Percentiles rank a stretch among this genome's conserved stretches.
phyloP scores from a whole-genome alignment of 257 asterid genomes.

The Jacaranda mimosifolia region DNA sequence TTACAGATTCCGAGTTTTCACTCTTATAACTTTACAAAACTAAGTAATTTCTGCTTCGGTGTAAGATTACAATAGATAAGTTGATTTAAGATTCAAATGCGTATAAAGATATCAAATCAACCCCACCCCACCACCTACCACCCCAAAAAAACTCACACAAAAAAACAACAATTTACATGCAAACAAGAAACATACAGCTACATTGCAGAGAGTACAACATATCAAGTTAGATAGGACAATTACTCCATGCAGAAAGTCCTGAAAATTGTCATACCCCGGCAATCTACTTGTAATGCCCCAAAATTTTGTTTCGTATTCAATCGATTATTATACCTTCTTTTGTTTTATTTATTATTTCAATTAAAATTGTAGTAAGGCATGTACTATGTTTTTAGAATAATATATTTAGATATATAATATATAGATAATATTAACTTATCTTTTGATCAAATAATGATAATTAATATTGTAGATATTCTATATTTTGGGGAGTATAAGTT shows the following conservation, averaged over 20 bases:
- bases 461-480: too few relatives aligned
- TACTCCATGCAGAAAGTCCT: not conserved
- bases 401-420: too few relatives aligned
- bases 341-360: too few relatives aligned
- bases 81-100: not conserved
- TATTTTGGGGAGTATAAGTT: too few relatives aligned
- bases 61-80: not conserved
- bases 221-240: not conserved
- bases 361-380: too few relatives aligned
- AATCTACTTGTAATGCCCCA: too few relatives aligned
- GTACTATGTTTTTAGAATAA: too few relatives aligned
- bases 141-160: not conserved
- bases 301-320: too few relatives aligned
- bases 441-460: too few relatives aligned
- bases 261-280: not conserved
- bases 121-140: not conserved
- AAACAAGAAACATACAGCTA: not conserved
- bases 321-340: too few relatives aligned
- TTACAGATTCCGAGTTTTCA: not conserved
- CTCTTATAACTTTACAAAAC: not conserved
- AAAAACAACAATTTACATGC: not conserved
- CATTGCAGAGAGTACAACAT: not conserved
- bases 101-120: not conserved
- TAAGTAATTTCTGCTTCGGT: not conserved
- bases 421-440: too few relatives aligned